A percentile compares a stretch with the other conserved stretches of the same genome.
These are phyloP conservation scores for Russula sp. DNA, from an alignment of 768 basidiomycete species.

Conservation along the genomic window DNA sequence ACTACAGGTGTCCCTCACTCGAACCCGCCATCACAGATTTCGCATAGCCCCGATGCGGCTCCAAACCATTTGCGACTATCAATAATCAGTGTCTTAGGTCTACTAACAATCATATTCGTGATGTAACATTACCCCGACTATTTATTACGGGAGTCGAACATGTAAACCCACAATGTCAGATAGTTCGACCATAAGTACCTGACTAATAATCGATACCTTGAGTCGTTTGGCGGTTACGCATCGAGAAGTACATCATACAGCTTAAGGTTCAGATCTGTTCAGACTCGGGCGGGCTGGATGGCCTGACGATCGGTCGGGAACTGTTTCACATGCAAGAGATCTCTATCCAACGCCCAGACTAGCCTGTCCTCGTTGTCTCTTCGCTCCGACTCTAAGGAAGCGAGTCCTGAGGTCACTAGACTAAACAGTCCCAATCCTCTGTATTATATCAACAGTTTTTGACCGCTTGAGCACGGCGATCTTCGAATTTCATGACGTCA, in stretches of 20 bases:
- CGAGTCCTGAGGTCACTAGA: too few species aligned
- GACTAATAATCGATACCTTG: neutral
- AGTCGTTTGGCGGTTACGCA: neutral
- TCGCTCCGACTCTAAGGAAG: too few species aligned
- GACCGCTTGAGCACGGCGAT: too few species aligned
- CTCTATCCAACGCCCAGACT: neutral
- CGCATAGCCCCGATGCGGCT: neutral
- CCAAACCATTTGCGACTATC: neutral
- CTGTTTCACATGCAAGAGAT: too few species aligned
- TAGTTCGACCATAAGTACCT: neutral
- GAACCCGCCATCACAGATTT: constrained; percentile 6
- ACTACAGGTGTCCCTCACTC: constrained; percentile 28
- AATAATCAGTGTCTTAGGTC: constrained; percentile 2
- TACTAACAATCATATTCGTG: constrained; percentile 19
- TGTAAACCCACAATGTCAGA: neutral
- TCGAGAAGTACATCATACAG: neutral
- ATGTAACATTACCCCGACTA: neutral
- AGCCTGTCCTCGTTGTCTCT: neutral
- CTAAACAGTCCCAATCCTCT: too few species aligned
- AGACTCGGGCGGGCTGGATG: too few species aligned
- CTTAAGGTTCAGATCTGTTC: too few species aligned
- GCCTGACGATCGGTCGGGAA: too few species aligned
- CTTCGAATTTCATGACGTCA: too few species aligned
- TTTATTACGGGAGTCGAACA: neutral
- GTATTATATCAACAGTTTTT: too few species aligned